Evolutionary conservation across 352 stramenopile genomes (phyloP).

Genomic region (Phytopythium chamaehyphon): DNA sequence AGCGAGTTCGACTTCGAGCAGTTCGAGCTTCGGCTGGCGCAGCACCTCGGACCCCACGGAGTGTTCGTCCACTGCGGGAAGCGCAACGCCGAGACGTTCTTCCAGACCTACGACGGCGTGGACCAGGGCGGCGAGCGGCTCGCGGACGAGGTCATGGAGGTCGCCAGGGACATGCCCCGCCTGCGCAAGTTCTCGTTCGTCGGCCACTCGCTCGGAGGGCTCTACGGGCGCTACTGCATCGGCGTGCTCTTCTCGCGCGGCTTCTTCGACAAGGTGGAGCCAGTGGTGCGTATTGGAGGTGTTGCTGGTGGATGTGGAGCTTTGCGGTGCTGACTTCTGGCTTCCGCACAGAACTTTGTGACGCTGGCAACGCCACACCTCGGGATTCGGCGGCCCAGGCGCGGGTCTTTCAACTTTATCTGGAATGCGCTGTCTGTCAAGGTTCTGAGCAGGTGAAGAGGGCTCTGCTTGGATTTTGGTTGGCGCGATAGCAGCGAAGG

Average conservation of each 20-base stretch:
- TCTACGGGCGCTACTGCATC: conserved; percentile 79
- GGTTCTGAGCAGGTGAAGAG: conserved; percentile 54
- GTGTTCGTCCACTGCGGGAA: conserved; percentile 42
- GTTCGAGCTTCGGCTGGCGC: conserved; percentile 50
- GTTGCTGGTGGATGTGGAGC: neutral
- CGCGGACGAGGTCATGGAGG: conserved; percentile 55
- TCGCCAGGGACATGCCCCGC: conserved; percentile 54
- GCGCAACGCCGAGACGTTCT: conserved; percentile 54
- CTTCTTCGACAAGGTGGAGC: conserved; percentile 68
- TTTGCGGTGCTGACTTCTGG: neutral
- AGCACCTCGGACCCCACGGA: conserved; percentile 34
- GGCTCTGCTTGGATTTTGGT: neutral
- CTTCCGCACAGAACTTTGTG: conserved; percentile 76
- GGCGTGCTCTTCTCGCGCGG: conserved; percentile 54
- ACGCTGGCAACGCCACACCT: conserved; percentile 75
- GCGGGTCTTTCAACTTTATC: conserved; percentile 55
- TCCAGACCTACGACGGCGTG: conserved; percentile 78
- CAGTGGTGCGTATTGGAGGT: conserved; percentile 55
- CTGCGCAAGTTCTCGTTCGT: conserved; percentile 70
- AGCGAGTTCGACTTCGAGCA: conserved; percentile 58
- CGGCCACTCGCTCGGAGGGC: conserved; percentile 72
- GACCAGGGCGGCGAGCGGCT: conserved; percentile 60
- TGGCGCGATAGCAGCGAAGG: conserved; percentile 6
- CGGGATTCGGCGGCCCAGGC: conserved; percentile 58
- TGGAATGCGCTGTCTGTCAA: conserved; percentile 63